phyloP scores from a whole-genome alignment of 805 yeast species.

The Candida ulmi region DNA sequence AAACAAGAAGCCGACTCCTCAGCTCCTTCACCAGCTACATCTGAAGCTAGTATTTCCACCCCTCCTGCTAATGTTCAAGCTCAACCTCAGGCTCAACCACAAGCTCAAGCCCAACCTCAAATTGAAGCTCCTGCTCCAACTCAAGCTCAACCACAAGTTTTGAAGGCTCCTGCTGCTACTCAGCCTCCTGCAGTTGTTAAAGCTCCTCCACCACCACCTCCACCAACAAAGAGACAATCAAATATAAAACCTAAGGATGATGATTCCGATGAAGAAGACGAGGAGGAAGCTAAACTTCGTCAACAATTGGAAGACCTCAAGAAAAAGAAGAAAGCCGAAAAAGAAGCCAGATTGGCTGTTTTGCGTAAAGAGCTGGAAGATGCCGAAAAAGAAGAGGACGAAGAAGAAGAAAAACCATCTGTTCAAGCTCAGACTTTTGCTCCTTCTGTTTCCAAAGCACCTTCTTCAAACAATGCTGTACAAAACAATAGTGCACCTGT shows the following conservation, averaged over 20 bases:
- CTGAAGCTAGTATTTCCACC: conserved; percentile 1
- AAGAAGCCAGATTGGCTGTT: conserved; percentile 21
- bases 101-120: conserved; percentile 1
- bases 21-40: conserved; percentile 3
- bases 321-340: conserved; percentile 34
- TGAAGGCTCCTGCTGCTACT: neutral
- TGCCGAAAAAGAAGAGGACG: conserved; percentile 38
- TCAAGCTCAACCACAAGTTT: neutral
- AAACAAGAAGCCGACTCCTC: conserved; percentile 5
- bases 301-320: conserved; percentile 52
- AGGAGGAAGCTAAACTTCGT: conserved; percentile 44
- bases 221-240: conserved; percentile 3
- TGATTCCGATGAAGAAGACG: conserved; percentile 38
- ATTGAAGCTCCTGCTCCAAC: conserved; percentile 1
- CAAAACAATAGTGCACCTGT: conserved; percentile 10
- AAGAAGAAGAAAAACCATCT: conserved; percentile 26
- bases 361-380: conserved; percentile 56
- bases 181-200: conserved; percentile 6
- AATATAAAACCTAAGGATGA: conserved; percentile 5
- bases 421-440: conserved; percentile 15
- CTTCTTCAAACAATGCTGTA: conserved; percentile 8
- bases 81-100: conserved; percentile 1
- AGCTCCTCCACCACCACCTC: conserved; percentile 11
- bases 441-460: conserved; percentile 11
- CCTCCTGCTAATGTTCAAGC: neutral